Evolutionary conservation across 129 eudicot genomes (phyloP).

Genomic region (Lactuca sativa): DNA sequence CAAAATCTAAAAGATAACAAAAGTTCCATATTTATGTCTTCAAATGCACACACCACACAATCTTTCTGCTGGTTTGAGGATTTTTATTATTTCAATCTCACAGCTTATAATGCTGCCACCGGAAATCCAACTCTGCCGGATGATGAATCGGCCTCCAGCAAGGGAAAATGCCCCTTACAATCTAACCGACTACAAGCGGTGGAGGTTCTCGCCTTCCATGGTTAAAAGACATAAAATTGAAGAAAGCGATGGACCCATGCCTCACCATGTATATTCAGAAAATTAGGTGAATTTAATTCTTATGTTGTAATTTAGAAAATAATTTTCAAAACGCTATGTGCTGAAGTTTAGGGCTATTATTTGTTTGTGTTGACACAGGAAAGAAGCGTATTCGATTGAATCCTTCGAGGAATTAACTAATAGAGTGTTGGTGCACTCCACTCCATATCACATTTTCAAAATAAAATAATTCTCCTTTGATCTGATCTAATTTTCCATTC

Average conservation of each 20-base stretch:
- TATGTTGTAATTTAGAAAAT: background rate
- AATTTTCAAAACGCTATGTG: background rate
- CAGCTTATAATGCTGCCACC: constrained; percentile 70
- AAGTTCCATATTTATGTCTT: background rate
- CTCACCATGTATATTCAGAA: constrained; percentile 76
- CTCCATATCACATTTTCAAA: background rate
- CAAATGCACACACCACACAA: background rate
- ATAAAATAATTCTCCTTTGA: too few species aligned
- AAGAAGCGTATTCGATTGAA: constrained; percentile 50
- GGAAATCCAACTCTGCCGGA: constrained; percentile 45
- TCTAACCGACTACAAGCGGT: constrained; percentile 51
- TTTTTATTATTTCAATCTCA: constrained; percentile 6
- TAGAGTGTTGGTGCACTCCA: constrained; percentile 51
- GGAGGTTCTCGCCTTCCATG: constrained; percentile 23
- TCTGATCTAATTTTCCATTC: too few species aligned
- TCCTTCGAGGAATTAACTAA: constrained; percentile 49
- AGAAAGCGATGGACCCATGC: constrained; percentile 61
- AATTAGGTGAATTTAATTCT: constrained; percentile 50
- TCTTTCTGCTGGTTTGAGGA: background rate
- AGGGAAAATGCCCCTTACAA: constrained; percentile 5
- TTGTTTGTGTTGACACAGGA: constrained; percentile 40
- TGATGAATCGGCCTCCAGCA: constrained; percentile 19
- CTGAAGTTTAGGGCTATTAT: background rate
- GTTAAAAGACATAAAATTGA: background rate
- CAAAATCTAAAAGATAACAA: constrained; percentile 64